Evolutionary conservation across 495 filamentous ascomycete species (phyloP).

Genomic region (Tuber indicum): DNA sequence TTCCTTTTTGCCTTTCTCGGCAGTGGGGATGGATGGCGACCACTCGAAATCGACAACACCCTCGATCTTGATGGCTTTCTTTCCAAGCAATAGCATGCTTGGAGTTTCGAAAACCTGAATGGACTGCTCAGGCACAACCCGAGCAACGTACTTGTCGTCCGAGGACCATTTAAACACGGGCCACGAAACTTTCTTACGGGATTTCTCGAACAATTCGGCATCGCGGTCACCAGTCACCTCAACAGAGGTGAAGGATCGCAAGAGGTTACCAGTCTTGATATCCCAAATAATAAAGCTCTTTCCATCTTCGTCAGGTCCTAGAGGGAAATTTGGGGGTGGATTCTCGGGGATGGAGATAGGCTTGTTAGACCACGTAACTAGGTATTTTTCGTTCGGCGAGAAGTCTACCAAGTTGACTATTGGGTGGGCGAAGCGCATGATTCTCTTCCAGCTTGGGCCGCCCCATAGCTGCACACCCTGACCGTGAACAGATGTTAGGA

Average conservation of each 20-base stretch:
- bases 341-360: conserved; percentile 84
- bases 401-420: conserved; percentile 94
- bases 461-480: conserved; percentile 98
- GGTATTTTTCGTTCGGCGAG: conserved; percentile 84
- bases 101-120: conserved; percentile 94
- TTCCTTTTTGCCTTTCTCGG: conserved; percentile 63
- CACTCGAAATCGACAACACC: conserved; percentile 97
- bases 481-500: conserved; percentile 83
- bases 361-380: conserved; percentile 92
- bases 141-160: conserved; percentile 92
- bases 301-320: conserved; percentile 87
- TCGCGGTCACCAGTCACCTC: conserved; percentile 48
- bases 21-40: conserved; percentile 71
- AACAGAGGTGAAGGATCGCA: conserved; percentile 85
- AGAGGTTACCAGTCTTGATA: conserved; percentile 76
- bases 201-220: conserved; percentile 52
- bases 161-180: conserved; percentile 98
- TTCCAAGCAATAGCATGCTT: conserved; percentile 81
- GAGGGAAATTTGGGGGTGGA: conserved; percentile 58
- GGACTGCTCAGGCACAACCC: conserved; percentile 77
- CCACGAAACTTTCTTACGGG: conserved; percentile 91
- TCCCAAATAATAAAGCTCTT: conserved; percentile 99
- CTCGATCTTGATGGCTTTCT: conserved; percentile 86
- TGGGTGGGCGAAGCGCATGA: conserved; percentile 88
- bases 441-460: conserved; percentile 76